phyloP scores from a whole-genome alignment of 352 stramenopile genomes.

The Pythium scleroteichum region DNA sequence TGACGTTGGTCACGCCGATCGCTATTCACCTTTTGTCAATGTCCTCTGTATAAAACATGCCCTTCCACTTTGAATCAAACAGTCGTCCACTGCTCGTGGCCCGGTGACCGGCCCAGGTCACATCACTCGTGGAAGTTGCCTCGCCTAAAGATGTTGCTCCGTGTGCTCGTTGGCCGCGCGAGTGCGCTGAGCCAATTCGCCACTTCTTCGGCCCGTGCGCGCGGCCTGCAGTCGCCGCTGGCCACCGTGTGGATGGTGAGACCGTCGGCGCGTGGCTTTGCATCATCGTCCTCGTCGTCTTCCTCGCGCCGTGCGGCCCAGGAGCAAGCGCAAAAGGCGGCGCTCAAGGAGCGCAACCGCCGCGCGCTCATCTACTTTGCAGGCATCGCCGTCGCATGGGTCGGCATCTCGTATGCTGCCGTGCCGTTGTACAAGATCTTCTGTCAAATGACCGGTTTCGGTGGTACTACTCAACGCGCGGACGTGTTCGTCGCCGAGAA shows the following conservation, averaged over 20 bases:
- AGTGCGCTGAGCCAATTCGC: neutral
- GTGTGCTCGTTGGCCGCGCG: slow-evolving; percentile 1
- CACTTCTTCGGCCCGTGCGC: slow-evolving; percentile 16
- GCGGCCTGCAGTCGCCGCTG: slow-evolving; percentile 20
- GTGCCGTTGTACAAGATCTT: slow-evolving; percentile 99
- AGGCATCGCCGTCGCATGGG: slow-evolving; percentile 91
- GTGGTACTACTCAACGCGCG: slow-evolving; percentile 90
- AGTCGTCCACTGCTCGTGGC: slow-evolving; percentile 10
- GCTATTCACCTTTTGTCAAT: slow-evolving; percentile 7
- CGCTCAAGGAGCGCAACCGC: slow-evolving; percentile 87
- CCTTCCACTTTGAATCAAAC: slow-evolving; percentile 15
- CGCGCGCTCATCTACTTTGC: slow-evolving; percentile 93
- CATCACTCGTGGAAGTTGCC: slow-evolving; percentile 7
- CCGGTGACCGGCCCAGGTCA: neutral
- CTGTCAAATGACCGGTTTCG: slow-evolving; percentile 98
- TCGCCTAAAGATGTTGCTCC: slow-evolving; percentile 11
- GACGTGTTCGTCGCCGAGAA: slow-evolving; percentile 79
- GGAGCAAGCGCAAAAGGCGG: slow-evolving; percentile 44
- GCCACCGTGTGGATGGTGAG: slow-evolving; percentile 13
- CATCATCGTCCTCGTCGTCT: slow-evolving; percentile 41
- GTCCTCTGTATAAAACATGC: slow-evolving; percentile 6
- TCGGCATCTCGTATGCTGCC: slow-evolving; percentile 96
- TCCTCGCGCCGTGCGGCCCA: slow-evolving; percentile 33
- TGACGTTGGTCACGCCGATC: too few species aligned
- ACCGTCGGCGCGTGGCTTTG: slow-evolving; percentile 28